A percentile compares a stretch with the other conserved stretches of the same genome.
phyloP scores from a whole-genome alignment of 2,329 filamentous ascomycete genomes.

The Fusarium metavorans region DNA sequence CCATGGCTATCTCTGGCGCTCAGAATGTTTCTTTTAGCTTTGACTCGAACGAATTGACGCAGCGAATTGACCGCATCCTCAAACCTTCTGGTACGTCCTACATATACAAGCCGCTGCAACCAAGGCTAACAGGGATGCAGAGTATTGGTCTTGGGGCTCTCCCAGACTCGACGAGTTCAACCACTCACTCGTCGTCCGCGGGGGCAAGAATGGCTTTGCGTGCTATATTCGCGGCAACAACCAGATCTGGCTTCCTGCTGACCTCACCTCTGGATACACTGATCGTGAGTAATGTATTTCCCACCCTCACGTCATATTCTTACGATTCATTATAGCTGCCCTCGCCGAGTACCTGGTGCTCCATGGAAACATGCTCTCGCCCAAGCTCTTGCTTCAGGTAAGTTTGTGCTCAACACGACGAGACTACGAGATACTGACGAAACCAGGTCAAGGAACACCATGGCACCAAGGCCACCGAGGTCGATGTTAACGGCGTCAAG shows the following conservation, averaged over 20 bases:
- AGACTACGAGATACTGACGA: neutral
- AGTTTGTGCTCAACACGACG: neutral
- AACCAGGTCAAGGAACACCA: neutral
- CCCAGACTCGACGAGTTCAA: conserved; percentile 10
- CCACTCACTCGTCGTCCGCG: conserved; percentile 19
- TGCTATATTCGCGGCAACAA: conserved; percentile 28
- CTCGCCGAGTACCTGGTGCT: conserved; percentile 1
- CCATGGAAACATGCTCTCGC: conserved; percentile 15
- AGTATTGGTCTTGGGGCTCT: conserved; percentile 25
- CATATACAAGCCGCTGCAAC: rapidly evolving
- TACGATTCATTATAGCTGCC: neutral
- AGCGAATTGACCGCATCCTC: conserved; percentile 24
- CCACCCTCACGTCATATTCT: rapidly evolving
- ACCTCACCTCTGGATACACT: conserved; percentile 15
- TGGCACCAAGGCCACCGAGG: neutral
- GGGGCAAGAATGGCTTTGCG: conserved; percentile 9
- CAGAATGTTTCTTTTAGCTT: conserved; percentile 26
- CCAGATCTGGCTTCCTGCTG: conserved; percentile 9
- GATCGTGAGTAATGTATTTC: neutral
- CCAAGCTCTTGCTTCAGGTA: conserved; percentile 17
- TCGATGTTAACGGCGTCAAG: conserved; percentile 4
- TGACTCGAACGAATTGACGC: neutral
- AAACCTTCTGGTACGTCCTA: neutral
- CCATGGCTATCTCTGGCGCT: conserved; percentile 13
- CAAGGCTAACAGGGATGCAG: neutral